Base-by-base conservation (phyloP, 2,329 filamentous ascomycete species). In the Ceratocystis destructans region DNA sequence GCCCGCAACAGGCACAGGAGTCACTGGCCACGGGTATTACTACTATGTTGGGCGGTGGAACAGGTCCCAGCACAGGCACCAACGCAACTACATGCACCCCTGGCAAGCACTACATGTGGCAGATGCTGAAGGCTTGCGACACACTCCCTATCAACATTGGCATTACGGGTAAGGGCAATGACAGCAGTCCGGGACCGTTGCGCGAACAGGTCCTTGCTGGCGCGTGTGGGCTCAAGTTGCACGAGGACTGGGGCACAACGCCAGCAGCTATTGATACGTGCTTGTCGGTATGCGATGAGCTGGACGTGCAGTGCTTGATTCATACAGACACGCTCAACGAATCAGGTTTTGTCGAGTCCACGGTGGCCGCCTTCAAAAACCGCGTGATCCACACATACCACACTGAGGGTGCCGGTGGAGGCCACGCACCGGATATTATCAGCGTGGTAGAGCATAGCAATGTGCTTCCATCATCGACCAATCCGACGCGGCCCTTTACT, bases 281-380 rank as follows among this genome's bases (percentile, higher is more conserved):
- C 72, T 81, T 96, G 10, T 78, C 78, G 0, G 88, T 96, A 55
- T 96, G 92, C 74, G 93, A 97, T 72, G 88, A 96, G 73, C 83
- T 90, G 66, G 93, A 97, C 72, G 84, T 97, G 31, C 93, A 97
- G 75, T 95, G 89, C 70, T 84, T 96, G 70, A 95, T 97, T 71
- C 93, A 96, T 75, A 96, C 92, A 0, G 93, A 97, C 75, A 96
- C 93, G 0, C 83, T 97, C 69, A 97, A 97, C 75, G 93, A 97
- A 76, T 93, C 89, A 20, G 93, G 93, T n/a, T 97, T 96, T 72
- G 93, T 97, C 63, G 93, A 96, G 74, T 87, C 89, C 68, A 96
- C 92, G 1, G 85, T 96, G 69, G 83, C 80, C n/a, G 86, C 92
- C 2, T 88, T 97, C 80, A 90, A 90, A 74, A 81, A 85, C 72